Evolutionary conservation across 1,139 yeast species (phyloP).

Genomic region (Geotrichum europaeum): DNA sequence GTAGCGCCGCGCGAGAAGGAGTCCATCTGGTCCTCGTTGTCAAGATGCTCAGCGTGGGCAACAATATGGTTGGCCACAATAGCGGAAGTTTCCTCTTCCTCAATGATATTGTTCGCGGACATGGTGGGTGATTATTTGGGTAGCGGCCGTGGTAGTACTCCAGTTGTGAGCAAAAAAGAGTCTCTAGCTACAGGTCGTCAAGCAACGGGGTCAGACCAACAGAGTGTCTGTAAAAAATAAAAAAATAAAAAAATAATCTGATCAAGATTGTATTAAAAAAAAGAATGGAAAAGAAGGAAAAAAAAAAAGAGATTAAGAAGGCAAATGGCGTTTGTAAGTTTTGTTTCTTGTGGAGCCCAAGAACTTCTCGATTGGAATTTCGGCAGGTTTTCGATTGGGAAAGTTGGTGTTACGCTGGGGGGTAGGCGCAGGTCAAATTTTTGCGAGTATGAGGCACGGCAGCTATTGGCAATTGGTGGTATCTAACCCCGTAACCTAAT

Average conservation of each 20-base stretch:
- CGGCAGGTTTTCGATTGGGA: too few species aligned
- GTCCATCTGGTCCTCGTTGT: not conserved
- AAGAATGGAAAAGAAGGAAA: too few species aligned
- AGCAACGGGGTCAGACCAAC: not conserved
- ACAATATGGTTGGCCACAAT: slow-evolving; percentile 5
- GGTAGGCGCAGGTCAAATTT: too few species aligned
- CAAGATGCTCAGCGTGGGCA: not conserved
- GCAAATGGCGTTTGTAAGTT: too few species aligned
- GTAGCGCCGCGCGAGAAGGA: not conserved
- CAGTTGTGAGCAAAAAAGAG: not conserved
- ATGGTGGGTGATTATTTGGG: not conserved
- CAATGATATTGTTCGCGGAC: slow-evolving; percentile 5
- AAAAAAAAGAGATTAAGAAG: too few species aligned
- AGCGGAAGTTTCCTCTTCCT: slow-evolving; percentile 11
- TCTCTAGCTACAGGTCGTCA: not conserved
- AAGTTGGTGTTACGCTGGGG: too few species aligned
- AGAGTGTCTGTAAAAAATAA: not conserved
- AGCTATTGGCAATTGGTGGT: too few species aligned
- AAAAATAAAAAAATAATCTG: not conserved
- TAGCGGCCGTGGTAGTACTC: not conserved
- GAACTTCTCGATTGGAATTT: too few species aligned
- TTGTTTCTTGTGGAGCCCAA: too few species aligned
- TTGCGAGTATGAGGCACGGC: too few species aligned
- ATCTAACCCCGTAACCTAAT: too few species aligned
- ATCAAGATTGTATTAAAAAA: too few species aligned